Evolutionary conservation across 352 stramenopile genomes (phyloP).

Genomic region (Saprolegnia diclina): DNA sequence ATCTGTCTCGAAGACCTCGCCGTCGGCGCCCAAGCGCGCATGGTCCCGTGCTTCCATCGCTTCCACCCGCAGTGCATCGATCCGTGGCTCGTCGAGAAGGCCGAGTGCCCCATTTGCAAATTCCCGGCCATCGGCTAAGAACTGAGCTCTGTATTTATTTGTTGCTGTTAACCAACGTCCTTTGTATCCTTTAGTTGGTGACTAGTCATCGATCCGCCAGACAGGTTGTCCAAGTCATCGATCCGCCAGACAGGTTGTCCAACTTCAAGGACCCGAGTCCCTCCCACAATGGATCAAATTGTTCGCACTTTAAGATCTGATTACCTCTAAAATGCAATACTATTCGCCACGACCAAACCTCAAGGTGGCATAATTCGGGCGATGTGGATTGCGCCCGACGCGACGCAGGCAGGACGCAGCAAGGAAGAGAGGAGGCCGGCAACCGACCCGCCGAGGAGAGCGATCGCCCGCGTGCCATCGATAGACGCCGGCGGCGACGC

Average conservation of each 20-base stretch:
- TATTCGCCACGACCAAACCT: neutral
- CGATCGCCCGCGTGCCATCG: neutral
- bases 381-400: slow-evolving; percentile 15
- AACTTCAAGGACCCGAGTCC: neutral
- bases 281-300: neutral
- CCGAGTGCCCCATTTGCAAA: slow-evolving; percentile 73
- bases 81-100: slow-evolving; percentile 63
- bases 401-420: neutral
- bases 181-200: too few species aligned
- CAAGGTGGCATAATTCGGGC: too few species aligned
- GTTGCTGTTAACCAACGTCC: neutral
- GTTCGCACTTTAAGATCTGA: neutral
- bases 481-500: neutral
- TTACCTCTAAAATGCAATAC: neutral
- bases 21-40: slow-evolving; percentile 38
- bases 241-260: neutral
- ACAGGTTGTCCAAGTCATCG: neutral
- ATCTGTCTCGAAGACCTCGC: slow-evolving; percentile 61
- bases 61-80: slow-evolving; percentile 76
- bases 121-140: slow-evolving; percentile 52
- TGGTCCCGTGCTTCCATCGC: slow-evolving; percentile 75
- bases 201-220: too few species aligned
- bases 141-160: neutral
- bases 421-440: neutral
- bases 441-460: neutral